Conservation (phyloP, 108 stramenopile genomes). For the Tribonema minus region DNA sequence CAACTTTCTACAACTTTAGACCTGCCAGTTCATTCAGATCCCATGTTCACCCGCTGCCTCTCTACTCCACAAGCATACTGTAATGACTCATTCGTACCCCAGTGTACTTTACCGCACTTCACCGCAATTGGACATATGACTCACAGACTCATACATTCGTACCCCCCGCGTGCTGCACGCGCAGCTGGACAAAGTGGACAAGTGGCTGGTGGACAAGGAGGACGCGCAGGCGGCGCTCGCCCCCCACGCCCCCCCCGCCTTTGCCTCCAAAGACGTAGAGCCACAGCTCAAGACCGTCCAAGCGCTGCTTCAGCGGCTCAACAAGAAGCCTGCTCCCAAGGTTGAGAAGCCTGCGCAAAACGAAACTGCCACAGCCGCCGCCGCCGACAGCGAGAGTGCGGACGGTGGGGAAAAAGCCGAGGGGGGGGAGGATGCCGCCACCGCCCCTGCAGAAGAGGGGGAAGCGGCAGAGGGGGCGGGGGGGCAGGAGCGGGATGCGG, state of each 20-base stretch:
- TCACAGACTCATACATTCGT: not conserved
- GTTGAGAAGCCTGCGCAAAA: conserved; percentile 2
- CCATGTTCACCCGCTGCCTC: too few species aligned
- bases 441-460: not conserved
- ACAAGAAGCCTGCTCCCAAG: conserved; percentile 22
- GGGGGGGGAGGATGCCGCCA: conserved; percentile 1
- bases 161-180: not conserved
- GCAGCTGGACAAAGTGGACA: not conserved
- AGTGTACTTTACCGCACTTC: not conserved
- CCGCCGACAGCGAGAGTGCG: too few species aligned
- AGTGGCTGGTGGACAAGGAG: conserved; percentile 39
- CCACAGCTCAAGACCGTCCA: conserved; percentile 25
- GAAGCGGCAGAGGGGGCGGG: too few species aligned
- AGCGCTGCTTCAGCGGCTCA: not conserved
- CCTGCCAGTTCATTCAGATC: not conserved
- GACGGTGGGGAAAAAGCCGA: too few species aligned
- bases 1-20: not conserved
- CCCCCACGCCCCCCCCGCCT: conserved; percentile 19
- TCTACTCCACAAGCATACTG: not conserved
- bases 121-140: not conserved
- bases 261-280: conserved; percentile 18
- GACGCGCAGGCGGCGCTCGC: not conserved
- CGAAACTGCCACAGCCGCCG: conserved; percentile 16
- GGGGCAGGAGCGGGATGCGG: too few species aligned
- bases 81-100: not conserved